Evolutionary conservation across 768 basidiomycete species (phyloP), one percentile per base, ranked within the genome.

Genomic region (Termitomyces sp.): DNA sequence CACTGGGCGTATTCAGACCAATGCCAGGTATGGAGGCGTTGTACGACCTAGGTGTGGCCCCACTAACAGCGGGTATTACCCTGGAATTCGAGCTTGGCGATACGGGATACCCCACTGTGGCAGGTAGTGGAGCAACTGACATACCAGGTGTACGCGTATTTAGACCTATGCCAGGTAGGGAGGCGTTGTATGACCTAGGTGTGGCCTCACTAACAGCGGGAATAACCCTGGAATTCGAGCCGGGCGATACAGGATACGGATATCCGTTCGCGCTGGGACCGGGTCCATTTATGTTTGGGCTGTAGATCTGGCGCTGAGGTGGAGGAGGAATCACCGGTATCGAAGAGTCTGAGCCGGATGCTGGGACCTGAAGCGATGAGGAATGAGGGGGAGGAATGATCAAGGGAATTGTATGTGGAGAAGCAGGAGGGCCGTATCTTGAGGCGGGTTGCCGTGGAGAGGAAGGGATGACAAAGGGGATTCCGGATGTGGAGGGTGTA

Each of bases 221-320:
- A 24, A 53, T 39, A 14, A 31, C 44, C 5, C 37, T 32, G 12
- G 22, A 13, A 29, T 29, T 42, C 12, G 39, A 42, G 18, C 51
- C 13, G 16, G 51, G 46, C 13, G 51, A 43, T 14, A 53, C 27
- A n/a, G 57, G 46, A 18, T 54, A 48, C 2, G 46, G 46, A 24
- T 47, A 58, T 8, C 51, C 52, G 13, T 53, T 58, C 3, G 52
- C 36, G 6, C 52, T 58, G 20, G 51, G 53, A 37, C 27, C 51
- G 7, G 36, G 29, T 18, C 24, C 43, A 7, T 32, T 24, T 16
- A 46, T 20, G 24, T 48, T 42, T n/a, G 27, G 37, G 37, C 27
- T 53, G 46, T 54, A 47, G 22, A 53, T 58, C n/a, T 58, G 57
- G 20, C 37, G 44, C 20, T n/a, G 46, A n/a, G 42, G 42, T 18